phyloP scores from a whole-genome alignment of 129 eudicot genomes.

The Ambrosia trifida region DNA sequence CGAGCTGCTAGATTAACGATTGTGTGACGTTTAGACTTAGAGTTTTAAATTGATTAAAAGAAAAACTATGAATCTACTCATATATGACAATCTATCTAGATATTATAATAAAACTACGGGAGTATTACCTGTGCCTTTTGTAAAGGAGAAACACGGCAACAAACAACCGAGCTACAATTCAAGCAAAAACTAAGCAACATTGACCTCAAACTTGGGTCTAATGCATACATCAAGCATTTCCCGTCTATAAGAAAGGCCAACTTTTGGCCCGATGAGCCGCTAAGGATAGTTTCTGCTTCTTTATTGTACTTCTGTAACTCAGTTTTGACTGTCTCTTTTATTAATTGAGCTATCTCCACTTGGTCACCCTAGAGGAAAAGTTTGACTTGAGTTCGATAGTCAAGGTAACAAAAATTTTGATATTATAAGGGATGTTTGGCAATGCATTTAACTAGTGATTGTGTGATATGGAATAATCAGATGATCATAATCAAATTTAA shows the following conservation, averaged over 20 bases:
- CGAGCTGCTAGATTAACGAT: not conserved
- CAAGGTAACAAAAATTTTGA: not conserved
- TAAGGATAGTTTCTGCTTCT: conserved; percentile 66
- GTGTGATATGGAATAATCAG: not conserved
- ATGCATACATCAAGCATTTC: conserved; percentile 94
- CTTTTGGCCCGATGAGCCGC: conserved; percentile 51
- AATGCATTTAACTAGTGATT: not conserved
- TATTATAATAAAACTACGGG: not conserved
- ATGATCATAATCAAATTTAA: not conserved
- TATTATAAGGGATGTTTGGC: not conserved
- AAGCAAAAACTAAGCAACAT: conserved; percentile 79
- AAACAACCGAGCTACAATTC: conserved; percentile 87
- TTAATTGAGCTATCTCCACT: conserved; percentile 85
- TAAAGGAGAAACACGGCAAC: conserved; percentile 96
- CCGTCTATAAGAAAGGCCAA: conserved; percentile 88
- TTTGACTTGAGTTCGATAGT: conserved; percentile 18
- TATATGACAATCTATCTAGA: not conserved
- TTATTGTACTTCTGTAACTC: conserved; percentile 58
- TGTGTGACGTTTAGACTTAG: not conserved
- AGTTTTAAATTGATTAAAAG: not conserved
- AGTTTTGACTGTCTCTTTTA: conserved; percentile 60
- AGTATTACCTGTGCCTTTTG: conserved; percentile 85
- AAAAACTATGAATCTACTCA: not conserved
- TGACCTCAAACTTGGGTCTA: conserved; percentile 85
- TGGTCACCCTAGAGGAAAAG: conserved; percentile 75